Evolutionary conservation across 2,329 filamentous ascomycete species (phyloP).

Genomic region (Calonectria honghensis): DNA sequence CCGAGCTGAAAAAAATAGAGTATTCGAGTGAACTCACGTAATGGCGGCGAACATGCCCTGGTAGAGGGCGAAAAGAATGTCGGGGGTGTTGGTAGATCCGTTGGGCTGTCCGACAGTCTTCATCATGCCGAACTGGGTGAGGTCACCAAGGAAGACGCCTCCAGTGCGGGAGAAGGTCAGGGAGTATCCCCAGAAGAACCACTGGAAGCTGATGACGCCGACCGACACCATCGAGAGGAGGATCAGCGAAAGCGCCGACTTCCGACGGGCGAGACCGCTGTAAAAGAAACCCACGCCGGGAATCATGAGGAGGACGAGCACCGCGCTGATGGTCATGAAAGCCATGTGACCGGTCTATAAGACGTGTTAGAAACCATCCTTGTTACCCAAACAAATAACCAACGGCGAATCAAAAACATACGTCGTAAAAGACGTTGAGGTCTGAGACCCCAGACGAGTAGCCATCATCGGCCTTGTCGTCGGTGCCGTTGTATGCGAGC

Average conservation of each 20-base stretch:
- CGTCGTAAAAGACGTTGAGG: constrained; percentile 90
- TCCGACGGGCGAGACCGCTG: constrained; percentile 90
- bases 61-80: constrained; percentile 89
- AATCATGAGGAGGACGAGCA: constrained; percentile 93
- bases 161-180: constrained; percentile 88
- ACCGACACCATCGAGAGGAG: constrained; percentile 89
- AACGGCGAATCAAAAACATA: constrained; percentile 60
- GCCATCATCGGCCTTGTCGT: constrained; percentile 69
- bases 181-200: constrained; percentile 97
- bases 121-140: constrained; percentile 88
- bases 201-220: constrained; percentile 89
- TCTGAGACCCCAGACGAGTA: constrained; percentile 75
- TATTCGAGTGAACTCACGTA: constrained; percentile 76
- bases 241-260: constrained; percentile 90
- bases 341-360: constrained; percentile 84
- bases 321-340: constrained; percentile 85
- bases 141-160: constrained; percentile 85
- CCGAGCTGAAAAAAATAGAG: constrained; percentile 8
- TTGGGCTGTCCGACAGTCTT: constrained; percentile 86
- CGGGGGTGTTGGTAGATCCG: constrained; percentile 82
- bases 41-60: constrained; percentile 93
- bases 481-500: constrained; percentile 70
- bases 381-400: neutral
- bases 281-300: constrained; percentile 97
- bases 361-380: constrained; percentile 7